Evolutionary conservation across 2,329 filamentous ascomycete species (phyloP).

Genomic region (Curvularia verruculosa): DNA sequence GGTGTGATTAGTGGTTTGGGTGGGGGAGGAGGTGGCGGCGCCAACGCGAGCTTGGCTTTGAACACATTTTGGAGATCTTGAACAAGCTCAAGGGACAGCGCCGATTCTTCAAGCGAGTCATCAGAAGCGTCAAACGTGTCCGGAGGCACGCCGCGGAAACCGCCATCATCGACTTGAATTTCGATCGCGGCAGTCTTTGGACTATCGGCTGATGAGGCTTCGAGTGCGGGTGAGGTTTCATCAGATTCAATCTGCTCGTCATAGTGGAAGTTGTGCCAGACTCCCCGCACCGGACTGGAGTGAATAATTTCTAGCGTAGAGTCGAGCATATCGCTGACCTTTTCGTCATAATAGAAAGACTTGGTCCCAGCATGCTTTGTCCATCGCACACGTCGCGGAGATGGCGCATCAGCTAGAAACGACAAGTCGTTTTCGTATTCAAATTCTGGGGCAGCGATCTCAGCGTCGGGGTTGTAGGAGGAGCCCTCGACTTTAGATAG

Average conservation of each 20-base stretch:
- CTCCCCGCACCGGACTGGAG: slow-evolving; percentile 16
- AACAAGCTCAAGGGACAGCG: slow-evolving; percentile 29
- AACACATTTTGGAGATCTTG: slow-evolving; percentile 26
- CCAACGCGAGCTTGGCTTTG: slow-evolving; percentile 20
- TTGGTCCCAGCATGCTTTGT: slow-evolving; percentile 18
- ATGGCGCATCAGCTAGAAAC: slow-evolving; percentile 22
- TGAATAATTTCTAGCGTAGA: slow-evolving; percentile 27
- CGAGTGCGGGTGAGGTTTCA: neutral
- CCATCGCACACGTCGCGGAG: slow-evolving; percentile 23
- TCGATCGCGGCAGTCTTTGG: neutral
- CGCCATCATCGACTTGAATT: slow-evolving; percentile 6
- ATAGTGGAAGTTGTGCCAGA: slow-evolving; percentile 13
- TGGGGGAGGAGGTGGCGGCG: slow-evolving; percentile 16
- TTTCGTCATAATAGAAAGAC: slow-evolving; percentile 28
- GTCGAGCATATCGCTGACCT: slow-evolving; percentile 32
- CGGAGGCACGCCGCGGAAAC: slow-evolving; percentile 20
- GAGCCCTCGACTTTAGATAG: neutral
- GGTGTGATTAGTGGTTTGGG: slow-evolving; percentile 29
- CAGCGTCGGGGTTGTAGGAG: neutral
- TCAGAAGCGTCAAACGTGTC: slow-evolving; percentile 22
- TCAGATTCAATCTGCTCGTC: slow-evolving; percentile 10
- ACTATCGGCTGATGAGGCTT: slow-evolving; percentile 2
- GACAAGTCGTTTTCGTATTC: slow-evolving; percentile 26
- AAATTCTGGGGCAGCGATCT: neutral
- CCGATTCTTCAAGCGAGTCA: slow-evolving; percentile 28